phyloP scores from a whole-genome alignment of 2,329 filamentous ascomycete species.

The Fusarium graminum region DNA sequence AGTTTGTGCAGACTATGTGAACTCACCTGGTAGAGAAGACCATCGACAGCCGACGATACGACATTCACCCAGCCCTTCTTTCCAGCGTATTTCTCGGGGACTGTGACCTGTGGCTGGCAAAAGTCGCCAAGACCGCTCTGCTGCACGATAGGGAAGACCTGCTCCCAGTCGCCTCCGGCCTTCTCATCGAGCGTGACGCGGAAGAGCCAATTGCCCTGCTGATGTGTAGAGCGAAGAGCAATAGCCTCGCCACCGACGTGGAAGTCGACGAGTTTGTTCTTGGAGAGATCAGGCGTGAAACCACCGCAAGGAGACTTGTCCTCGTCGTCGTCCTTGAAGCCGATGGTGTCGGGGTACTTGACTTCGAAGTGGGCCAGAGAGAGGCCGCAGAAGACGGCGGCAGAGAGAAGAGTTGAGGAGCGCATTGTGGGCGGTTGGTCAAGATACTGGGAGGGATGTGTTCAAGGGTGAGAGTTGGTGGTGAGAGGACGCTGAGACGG shows the following conservation, averaged over 20 bases:
- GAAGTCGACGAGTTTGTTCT: conserved; percentile 66
- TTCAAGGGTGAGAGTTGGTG: background rate
- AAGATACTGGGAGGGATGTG: background rate
- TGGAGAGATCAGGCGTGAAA: conserved; percentile 61
- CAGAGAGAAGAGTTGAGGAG: conserved; percentile 51
- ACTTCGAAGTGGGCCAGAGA: conserved; percentile 68
- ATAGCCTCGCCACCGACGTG: conserved; percentile 69
- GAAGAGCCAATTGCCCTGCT: conserved; percentile 68
- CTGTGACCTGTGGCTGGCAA: conserved; percentile 64
- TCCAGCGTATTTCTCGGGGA: conserved; percentile 65
- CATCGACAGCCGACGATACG: conserved; percentile 66
- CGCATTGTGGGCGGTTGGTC: conserved; percentile 52
- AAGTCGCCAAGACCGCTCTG: conserved; percentile 68
- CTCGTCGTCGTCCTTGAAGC: conserved; percentile 61
- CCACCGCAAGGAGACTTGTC: conserved; percentile 67
- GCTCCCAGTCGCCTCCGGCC: conserved; percentile 64
- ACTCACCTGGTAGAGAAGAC: conserved; percentile 68
- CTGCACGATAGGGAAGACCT: conserved; percentile 65
- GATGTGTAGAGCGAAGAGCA: conserved; percentile 62
- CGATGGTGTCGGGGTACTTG: conserved; percentile 61
- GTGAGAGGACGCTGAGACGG: background rate
- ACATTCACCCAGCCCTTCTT: conserved; percentile 68
- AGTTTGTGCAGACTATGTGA: background rate
- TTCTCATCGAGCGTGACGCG: conserved; percentile 67
- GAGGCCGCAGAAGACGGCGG: conserved; percentile 56